These are phyloP conservation scores for Fusarium napiforme DNA, from an alignment of 2,329 filamentous ascomycete genomes.

Conservation along the genomic window DNA sequence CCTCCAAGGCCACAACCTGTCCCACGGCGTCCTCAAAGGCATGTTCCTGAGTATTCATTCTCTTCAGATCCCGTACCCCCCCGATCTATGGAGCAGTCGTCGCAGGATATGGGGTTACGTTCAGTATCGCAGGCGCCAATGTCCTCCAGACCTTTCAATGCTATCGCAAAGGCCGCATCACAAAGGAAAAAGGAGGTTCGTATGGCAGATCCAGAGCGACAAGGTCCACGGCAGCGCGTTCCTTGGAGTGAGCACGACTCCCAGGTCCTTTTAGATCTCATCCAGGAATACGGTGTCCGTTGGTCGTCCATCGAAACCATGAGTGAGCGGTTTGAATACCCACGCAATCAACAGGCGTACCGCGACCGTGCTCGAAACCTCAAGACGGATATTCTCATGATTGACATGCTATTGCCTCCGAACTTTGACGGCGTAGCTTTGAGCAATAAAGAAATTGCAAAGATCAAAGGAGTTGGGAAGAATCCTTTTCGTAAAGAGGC, in stretches of 20 bases:
- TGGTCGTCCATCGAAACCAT: conserved; percentile 50
- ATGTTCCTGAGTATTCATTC: background rate
- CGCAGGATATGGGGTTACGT: conserved; percentile 2
- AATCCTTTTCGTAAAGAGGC: conserved; percentile 62
- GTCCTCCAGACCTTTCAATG: conserved; percentile 33
- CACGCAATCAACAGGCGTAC: conserved; percentile 65
- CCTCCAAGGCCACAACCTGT: conserved; percentile 20
- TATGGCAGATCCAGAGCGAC: conserved; percentile 17
- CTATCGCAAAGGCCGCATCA: conserved; percentile 45
- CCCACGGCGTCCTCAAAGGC: conserved; percentile 5
- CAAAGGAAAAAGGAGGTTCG: conserved; percentile 30
- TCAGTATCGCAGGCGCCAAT: background rate
- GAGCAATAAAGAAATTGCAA: conserved; percentile 60
- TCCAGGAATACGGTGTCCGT: conserved; percentile 46
- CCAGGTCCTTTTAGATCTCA: conserved; percentile 54
- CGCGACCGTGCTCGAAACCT: conserved; percentile 68
- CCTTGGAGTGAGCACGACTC: conserved; percentile 59
- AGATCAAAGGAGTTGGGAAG: conserved; percentile 55
- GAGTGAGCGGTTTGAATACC: conserved; percentile 53
- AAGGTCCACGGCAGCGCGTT: conserved; percentile 41
- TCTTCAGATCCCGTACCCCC: conserved; percentile 25
- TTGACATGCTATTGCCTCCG: conserved; percentile 56
- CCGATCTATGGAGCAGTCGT: conserved; percentile 43
- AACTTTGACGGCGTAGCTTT: conserved; percentile 63
- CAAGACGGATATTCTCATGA: conserved; percentile 63